Conservation (phyloP, 1,284 basidiomycete species). For the Agroathelia rolfsii region DNA sequence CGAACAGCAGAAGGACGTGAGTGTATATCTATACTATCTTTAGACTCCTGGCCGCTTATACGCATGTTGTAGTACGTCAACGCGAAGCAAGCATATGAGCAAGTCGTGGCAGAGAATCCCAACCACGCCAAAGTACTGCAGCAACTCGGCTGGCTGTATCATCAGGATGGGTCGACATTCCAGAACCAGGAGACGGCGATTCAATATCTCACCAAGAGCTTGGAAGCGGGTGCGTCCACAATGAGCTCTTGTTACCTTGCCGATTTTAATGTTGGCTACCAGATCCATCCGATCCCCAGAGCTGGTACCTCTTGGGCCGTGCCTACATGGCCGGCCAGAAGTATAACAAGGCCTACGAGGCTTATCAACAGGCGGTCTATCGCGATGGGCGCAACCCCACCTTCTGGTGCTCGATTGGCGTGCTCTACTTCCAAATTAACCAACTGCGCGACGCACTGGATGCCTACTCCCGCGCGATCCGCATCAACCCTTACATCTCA, state of each 20-base stretch:
- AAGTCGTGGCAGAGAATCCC: slow-evolving; percentile 90
- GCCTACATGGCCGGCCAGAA: slow-evolving; percentile 99
- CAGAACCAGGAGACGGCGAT: slow-evolving; percentile 94
- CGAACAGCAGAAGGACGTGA: slow-evolving; percentile 91
- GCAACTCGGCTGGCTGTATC: slow-evolving; percentile 96
- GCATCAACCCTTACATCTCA: slow-evolving; percentile 97
- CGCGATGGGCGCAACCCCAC: slow-evolving; percentile 97
- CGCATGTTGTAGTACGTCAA: slow-evolving; percentile 72
- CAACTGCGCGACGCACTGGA: slow-evolving; percentile 98
- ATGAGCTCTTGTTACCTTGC: slow-evolving; percentile 4
- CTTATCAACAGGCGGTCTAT: slow-evolving; percentile 98
- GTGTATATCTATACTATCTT: slow-evolving; percentile 21
- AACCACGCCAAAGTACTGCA: slow-evolving; percentile 95
- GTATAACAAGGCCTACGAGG: slow-evolving; percentile 99
- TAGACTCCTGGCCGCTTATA: slow-evolving; percentile 8
- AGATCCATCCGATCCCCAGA: slow-evolving; percentile 95
- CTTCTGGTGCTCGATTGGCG: slow-evolving; percentile 99
- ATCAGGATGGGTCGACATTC: slow-evolving; percentile 89
- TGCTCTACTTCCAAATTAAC: slow-evolving; percentile 99
- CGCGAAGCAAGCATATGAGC: slow-evolving; percentile 94
- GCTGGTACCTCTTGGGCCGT: slow-evolving; percentile 96
- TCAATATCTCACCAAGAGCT: slow-evolving; percentile 86
- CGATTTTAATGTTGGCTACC: slow-evolving; percentile 6
- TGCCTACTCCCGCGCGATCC: slow-evolving; percentile 95
- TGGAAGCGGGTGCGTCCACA: slow-evolving; percentile 75